These are phyloP conservation scores for Aspergillus affinis DNA, from an alignment of 495 filamentous ascomycete species.

Conservation along the genomic window DNA sequence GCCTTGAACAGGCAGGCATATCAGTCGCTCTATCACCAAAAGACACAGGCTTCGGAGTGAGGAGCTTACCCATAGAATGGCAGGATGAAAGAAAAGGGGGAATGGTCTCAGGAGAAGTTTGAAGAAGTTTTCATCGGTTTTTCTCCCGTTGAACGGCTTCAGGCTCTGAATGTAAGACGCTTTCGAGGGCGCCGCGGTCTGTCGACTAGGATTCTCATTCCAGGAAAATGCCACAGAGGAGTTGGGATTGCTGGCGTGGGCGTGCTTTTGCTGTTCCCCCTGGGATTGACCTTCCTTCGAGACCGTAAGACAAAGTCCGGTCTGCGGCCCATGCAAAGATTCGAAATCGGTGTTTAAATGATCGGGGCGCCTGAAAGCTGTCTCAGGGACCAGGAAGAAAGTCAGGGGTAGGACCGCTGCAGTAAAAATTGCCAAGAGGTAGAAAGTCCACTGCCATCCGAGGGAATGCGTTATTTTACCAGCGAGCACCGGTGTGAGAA, in stretches of 20 bases:
- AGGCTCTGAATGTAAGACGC: conserved; percentile 56
- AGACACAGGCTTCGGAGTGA: background rate
- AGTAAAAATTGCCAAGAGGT: conserved; percentile 67
- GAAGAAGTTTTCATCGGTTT: conserved; percentile 63
- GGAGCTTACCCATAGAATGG: conserved; percentile 68
- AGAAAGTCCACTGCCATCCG: conserved; percentile 77
- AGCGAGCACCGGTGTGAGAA: conserved; percentile 85
- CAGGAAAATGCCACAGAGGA: background rate
- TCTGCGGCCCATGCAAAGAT: conserved; percentile 16
- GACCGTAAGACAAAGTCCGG: no score
- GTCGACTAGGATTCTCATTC: conserved; percentile 5
- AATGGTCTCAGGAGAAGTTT: conserved; percentile 63
- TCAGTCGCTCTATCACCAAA: background rate
- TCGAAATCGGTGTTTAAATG: conserved; percentile 62
- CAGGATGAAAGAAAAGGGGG: conserved; percentile 73
- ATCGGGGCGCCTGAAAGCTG: conserved; percentile 66
- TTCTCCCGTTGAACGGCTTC: conserved; percentile 75
- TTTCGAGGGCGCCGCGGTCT: conserved; percentile 32
- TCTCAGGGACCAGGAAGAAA: conserved; percentile 83
- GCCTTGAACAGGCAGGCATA: conserved; percentile 40
- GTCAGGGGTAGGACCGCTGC: conserved; percentile 62
- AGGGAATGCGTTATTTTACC: conserved; percentile 79
- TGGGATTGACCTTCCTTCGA: conserved; percentile 8
- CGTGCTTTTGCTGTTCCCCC: conserved; percentile 9
- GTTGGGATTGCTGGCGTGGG: background rate